These are phyloP conservation scores for Curvularia spicifera DNA, from an alignment of 2,329 filamentous ascomycete species.

Conservation along the genomic window DNA sequence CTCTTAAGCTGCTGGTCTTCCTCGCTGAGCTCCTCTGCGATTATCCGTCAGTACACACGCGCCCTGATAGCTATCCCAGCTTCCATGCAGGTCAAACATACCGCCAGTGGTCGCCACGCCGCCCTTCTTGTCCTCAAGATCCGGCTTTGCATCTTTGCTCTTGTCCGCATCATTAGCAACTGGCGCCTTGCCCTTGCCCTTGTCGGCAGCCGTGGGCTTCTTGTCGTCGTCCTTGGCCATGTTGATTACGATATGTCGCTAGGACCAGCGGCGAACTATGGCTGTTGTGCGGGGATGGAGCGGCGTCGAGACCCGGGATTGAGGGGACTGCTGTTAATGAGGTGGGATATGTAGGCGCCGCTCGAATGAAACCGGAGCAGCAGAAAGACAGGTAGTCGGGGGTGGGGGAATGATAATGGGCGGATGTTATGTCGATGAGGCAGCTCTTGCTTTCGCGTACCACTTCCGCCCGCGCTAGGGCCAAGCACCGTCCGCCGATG, in stretches of 20 bases:
- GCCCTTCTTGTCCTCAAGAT: conserved; percentile 80
- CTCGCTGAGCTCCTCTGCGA: conserved; percentile 88
- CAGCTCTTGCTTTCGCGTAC: conserved; percentile 36
- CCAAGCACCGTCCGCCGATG: conserved; percentile 35
- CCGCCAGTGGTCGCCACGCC: conserved; percentile 67
- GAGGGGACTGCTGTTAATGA: conserved; percentile 1
- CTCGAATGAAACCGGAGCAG: conserved; percentile 15
- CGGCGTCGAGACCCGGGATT: conserved; percentile 19
- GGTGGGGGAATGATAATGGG: conserved; percentile 27
- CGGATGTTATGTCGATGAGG: conserved; percentile 38
- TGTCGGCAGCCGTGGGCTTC: conserved; percentile 81
- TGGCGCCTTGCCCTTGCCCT: conserved; percentile 93
- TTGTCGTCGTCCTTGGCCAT: conserved; percentile 94
- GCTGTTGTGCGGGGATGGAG: conserved; percentile 20
- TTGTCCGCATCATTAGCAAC: conserved; percentile 65
- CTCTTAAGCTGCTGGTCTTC: conserved; percentile 98
- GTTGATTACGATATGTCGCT: conserved; percentile 55
- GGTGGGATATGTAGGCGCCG: conserved; percentile 5
- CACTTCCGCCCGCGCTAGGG: conserved; percentile 25
- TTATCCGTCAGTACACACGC: conserved; percentile 41
- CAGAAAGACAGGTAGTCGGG: conserved; percentile 14
- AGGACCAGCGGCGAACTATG: conserved; percentile 44
- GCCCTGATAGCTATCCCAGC: conserved; percentile 15
- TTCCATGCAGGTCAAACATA: conserved; percentile 48
- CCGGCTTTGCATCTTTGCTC: conserved; percentile 67